Evolutionary conservation across 345 rosid genomes (phyloP), one percentile per base, ranked within the genome.

Genomic region (Mercurialis annua): DNA sequence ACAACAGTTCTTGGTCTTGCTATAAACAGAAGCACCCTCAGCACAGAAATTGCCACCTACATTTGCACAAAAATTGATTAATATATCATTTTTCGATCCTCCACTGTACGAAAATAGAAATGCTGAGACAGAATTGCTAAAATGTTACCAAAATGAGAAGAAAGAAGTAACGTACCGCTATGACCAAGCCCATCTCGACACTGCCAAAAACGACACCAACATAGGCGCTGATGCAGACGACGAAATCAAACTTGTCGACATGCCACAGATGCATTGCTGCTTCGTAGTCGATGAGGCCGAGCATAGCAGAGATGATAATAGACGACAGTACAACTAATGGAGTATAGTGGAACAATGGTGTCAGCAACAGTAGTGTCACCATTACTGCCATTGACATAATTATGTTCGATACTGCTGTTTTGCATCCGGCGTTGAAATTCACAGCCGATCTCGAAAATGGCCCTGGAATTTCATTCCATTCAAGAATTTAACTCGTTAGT

Each of bases 391-490:
- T 64, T 1, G 99, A 87, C 99, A 94, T 89, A 26, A 94, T 97
- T 38, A 94, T 84, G 83, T 94, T 94, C 5, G 99, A 92, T 29
- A 87, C 86, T 4, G 96, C 87, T 10, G 87, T 88, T 64, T 82
- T 85, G 88, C 99, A 86, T 24, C 99, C 98, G 0, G 98, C 98
- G 20, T 94, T 94, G 81, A 71, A 88, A 77, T 94, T 94, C 75
- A 94, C 99, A 0, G 99, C 99, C 0, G 97, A 76, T 29, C 99
- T 76, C 16, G 99, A 94, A 78, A 94, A 94, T 2, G 99, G 98
- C 26, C 98, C 98, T 88, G 82, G 42, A 67, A 75, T 33, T 10
- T 20, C 53, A 49, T 59, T 36, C 30, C 27, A 17, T 38, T 9
- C 14, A 9, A 54, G 44, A 40, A 40, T 40, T 40, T 1, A 40